Evolutionary conservation across 768 basidiomycete species (phyloP).

Genomic region (Mycena sanguinolenta): DNA sequence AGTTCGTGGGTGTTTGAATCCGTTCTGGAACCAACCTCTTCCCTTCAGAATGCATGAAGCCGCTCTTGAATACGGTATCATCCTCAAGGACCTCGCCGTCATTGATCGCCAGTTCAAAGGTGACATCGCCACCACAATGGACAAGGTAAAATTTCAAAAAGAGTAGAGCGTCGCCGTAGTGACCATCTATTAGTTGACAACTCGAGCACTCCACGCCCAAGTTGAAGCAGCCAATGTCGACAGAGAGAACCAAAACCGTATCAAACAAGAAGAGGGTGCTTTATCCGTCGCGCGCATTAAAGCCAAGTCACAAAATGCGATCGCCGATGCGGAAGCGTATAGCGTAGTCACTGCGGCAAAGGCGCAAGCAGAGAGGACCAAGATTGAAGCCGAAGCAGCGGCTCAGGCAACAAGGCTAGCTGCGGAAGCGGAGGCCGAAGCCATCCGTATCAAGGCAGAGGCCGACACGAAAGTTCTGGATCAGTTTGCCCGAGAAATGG

Average conservation of each 20-base stretch:
- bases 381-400: slow-evolving; percentile 82
- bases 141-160: slow-evolving; percentile 64
- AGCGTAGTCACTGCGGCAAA: slow-evolving; percentile 79
- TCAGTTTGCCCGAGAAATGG: slow-evolving; percentile 83
- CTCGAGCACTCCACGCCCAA: slow-evolving; percentile 87
- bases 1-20: neutral
- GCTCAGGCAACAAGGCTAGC: slow-evolving; percentile 83
- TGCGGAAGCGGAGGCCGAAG: slow-evolving; percentile 81
- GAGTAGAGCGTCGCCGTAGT: neutral
- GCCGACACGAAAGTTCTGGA: slow-evolving; percentile 75
- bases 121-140: slow-evolving; percentile 66
- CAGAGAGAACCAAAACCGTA: slow-evolving; percentile 78
- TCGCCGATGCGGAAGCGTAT: slow-evolving; percentile 85
- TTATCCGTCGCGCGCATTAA: slow-evolving; percentile 84
- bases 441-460: slow-evolving; percentile 71
- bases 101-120: slow-evolving; percentile 70
- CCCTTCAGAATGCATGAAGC: slow-evolving; percentile 71
- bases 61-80: slow-evolving; percentile 86
- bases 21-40: neutral
- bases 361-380: slow-evolving; percentile 77
- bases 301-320: slow-evolving; percentile 68
- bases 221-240: slow-evolving; percentile 82
- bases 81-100: slow-evolving; percentile 89
- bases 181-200: slow-evolving; percentile 45
- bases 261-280: slow-evolving; percentile 87